Evolutionary conservation across 2,329 filamentous ascomycete species (phyloP), one percentile per base, ranked within the genome.

Genomic region (Pyrenophora seminiperda): DNA sequence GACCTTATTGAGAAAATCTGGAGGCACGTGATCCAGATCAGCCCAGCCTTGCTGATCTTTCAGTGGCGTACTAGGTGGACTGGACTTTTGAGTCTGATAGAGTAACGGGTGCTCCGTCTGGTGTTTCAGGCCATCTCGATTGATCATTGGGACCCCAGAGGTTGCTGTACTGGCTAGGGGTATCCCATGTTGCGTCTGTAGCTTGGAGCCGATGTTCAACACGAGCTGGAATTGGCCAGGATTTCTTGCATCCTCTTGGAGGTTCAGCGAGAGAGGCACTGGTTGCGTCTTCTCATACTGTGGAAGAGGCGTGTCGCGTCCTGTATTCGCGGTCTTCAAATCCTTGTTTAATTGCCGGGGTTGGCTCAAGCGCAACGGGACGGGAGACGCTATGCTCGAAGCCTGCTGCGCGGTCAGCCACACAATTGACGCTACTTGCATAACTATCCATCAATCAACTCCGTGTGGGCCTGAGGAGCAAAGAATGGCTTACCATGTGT

Each of bases 221-320:
- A 69, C 66, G 15, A 69, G 49, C 41, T 68, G 65, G 33, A 67
- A 68, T 20, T 65, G 61, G n/a, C 66, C 66, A 13, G 66, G 65
- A 37, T 65, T 65, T 39, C 51, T 53, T 43, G 60, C 60, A 24
- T 69, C 66, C 45, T 69, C 65, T 38, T 68, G 66, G 5, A 69
- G 53, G n/a, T 63, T 65, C 7, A 69, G 54, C 1, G 63, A 67
- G 19, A 69, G 67, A 1, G 66, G 65, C 1, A 65, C 55, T 5
- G 59, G 54, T 17, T 63, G 61, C 2, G 59, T 61, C 53, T 65
- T 62, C 22, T 67, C 62, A 43, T 67, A 66, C 22, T 65, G 59
- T 2, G 65, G 65, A 13, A 67, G 58, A 18, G 65, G 63, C 7
- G 66, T 66, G 2, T 57, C 56, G 34, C 65, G 59, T 4, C 63